These are phyloP conservation scores for Tritrichomonas musculus DNA, from an alignment of 208 protist species.

Conservation along the genomic window DNA sequence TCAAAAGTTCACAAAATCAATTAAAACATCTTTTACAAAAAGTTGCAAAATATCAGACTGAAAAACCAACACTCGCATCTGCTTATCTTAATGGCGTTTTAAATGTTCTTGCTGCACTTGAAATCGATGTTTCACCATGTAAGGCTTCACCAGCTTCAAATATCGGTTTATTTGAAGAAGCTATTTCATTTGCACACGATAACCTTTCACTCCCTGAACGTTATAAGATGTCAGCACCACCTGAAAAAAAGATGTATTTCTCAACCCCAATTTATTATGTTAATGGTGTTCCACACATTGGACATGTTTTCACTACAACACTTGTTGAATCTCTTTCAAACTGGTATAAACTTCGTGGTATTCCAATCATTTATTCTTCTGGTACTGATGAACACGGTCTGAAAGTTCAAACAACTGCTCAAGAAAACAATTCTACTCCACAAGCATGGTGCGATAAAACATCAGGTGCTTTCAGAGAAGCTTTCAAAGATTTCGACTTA, in stretches of 20 bases:
- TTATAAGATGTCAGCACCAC: neutral
- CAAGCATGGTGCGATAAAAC: conserved; percentile 65
- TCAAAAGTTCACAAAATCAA: neutral
- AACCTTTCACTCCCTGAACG: neutral
- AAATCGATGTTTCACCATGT: neutral
- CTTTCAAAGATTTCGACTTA: conserved; percentile 75
- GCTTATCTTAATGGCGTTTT: neutral
- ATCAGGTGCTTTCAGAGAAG: conserved; percentile 62
- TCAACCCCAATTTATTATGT: conserved; percentile 65
- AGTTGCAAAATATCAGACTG: neutral
- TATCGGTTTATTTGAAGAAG: neutral
- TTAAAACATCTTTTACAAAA: neutral
- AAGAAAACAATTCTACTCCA: neutral
- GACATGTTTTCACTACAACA: conserved; percentile 68
- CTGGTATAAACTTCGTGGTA: conserved; percentile 64
- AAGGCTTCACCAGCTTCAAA: neutral
- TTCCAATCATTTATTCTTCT: conserved; percentile 76
- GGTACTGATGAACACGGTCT: conserved; percentile 97
- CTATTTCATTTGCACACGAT: neutral
- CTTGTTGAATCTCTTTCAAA: conserved; percentile 60
- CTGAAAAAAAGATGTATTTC: conserved; percentile 35
- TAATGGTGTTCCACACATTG: conserved; percentile 64
- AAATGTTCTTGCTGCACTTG: neutral
- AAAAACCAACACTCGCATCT: neutral
- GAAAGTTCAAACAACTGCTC: conserved; percentile 68